Evolutionary conservation across 2,329 filamentous ascomycete species (phyloP).

Genomic region (Colletotrichum euphorbiae): DNA sequence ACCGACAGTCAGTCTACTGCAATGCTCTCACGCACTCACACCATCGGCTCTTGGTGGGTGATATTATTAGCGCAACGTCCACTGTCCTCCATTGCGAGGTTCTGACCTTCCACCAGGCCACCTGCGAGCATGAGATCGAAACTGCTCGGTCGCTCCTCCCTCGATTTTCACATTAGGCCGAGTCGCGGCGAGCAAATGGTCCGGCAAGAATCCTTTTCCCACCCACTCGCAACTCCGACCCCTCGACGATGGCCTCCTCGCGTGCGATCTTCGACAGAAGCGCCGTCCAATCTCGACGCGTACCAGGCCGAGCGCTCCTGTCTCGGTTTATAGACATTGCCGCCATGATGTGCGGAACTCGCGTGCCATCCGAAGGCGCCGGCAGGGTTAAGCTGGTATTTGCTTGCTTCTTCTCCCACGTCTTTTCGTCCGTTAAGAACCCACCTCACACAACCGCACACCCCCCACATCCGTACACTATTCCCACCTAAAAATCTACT

Average conservation of each 20-base stretch:
- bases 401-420: not conserved
- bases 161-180: not conserved
- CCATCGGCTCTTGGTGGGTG: too few species aligned
- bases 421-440: not conserved
- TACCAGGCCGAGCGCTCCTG: slow-evolving; percentile 5
- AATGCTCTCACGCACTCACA: not conserved
- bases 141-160: not conserved
- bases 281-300: slow-evolving; percentile 2
- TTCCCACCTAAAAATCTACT: too few species aligned
- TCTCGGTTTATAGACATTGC: slow-evolving; percentile 13
- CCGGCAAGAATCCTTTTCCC: not conserved
- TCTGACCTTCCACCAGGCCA: slow-evolving; percentile 10
- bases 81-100: not conserved
- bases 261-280: not conserved
- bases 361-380: slow-evolving; percentile 5
- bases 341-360: not conserved
- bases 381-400: not conserved
- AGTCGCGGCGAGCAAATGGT: not conserved
- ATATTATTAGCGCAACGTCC: not conserved
- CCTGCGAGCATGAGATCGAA: not conserved
- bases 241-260: not conserved
- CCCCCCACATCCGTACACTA: too few species aligned
- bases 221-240: not conserved
- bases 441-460: too few species aligned
- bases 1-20: slow-evolving; percentile 15